These are phyloP conservation scores for Paramarasmius palmivorus DNA, from an alignment of 1,284 basidiomycete species.

Conservation along the genomic window DNA sequence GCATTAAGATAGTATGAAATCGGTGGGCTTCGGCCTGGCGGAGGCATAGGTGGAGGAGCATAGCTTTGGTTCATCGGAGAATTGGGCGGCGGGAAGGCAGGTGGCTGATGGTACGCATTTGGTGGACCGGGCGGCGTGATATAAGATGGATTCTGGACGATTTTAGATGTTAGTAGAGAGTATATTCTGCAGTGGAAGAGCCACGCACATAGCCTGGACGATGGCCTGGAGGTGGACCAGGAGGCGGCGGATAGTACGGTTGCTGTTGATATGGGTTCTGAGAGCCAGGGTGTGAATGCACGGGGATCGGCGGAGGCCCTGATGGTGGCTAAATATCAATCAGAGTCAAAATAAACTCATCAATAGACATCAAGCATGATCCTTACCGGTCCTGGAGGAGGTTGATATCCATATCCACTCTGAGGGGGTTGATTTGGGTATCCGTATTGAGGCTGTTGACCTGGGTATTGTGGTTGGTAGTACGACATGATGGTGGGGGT, in stretches of 20 bases:
- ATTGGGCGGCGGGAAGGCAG: neutral
- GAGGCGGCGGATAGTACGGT: conserved; percentile 15
- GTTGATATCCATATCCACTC: too few species aligned
- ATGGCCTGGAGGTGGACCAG: conserved; percentile 16
- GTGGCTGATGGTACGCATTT: neutral
- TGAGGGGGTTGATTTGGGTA: too few species aligned
- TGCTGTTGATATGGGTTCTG: conserved; percentile 8
- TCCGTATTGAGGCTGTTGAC: too few species aligned
- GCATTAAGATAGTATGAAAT: conserved; percentile 8
- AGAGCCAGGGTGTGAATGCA: neutral
- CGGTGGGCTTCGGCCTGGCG: neutral
- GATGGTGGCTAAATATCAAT: neutral
- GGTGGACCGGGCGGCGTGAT: conserved; percentile 3
- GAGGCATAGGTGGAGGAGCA: neutral
- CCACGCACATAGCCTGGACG: conserved; percentile 11
- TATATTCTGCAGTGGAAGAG: conserved; percentile 7
- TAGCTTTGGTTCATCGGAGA: neutral
- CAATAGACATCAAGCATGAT: too few species aligned
- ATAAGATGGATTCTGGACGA: conserved; percentile 1
- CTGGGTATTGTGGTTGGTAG: too few species aligned
- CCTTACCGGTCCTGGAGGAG: too few species aligned
- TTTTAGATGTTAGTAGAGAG: neutral
- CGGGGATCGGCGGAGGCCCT: neutral
- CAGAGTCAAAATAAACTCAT: too few species aligned
- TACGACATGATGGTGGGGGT: too few species aligned